These are phyloP conservation scores for Daldinia sp. DNA, from an alignment of 2,329 filamentous ascomycete species.

Conservation along the genomic window DNA sequence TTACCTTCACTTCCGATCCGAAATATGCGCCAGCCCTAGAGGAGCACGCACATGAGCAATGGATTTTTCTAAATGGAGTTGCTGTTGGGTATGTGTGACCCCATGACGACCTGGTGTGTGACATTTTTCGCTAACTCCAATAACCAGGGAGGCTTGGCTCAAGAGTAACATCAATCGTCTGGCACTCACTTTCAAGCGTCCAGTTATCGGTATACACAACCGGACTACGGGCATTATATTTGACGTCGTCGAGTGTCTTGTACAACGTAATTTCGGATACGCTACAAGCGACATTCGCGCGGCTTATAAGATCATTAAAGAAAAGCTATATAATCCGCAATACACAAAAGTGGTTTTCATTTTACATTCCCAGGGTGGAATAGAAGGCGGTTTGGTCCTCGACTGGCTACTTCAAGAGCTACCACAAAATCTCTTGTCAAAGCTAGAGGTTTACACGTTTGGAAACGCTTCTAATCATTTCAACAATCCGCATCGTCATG, in stretches of 20 bases:
- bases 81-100: conserved; percentile 61
- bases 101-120: conserved; percentile 1
- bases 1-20: conserved; percentile 61
- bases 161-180: conserved; percentile 75
- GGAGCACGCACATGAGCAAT: conserved; percentile 70
- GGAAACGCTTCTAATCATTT: conserved; percentile 83
- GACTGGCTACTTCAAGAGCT: conserved; percentile 81
- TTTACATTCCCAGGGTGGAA: conserved; percentile 79
- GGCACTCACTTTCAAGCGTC: conserved; percentile 75
- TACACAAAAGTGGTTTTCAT: conserved; percentile 77
- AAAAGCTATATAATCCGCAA: conserved; percentile 66
- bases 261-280: conserved; percentile 78
- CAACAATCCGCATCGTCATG: conserved; percentile 73
- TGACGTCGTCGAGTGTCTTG: conserved; percentile 78
- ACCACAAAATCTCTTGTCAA: conserved; percentile 68
- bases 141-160: conserved; percentile 67
- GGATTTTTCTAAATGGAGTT: conserved; percentile 84
- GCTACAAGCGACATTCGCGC: conserved; percentile 72
- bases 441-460: conserved; percentile 81
- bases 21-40: conserved; percentile 59
- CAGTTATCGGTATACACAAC: conserved; percentile 78
- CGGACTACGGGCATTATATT: conserved; percentile 77
- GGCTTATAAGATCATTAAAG: conserved; percentile 69
- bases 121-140: background rate
- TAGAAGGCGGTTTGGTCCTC: conserved; percentile 75